A percentile compares a stretch with the other conserved stretches of the same genome.
Evolutionary conservation across 1,284 basidiomycete genomes (phyloP).

Genomic region (Fistulinella cinereoalba): DNA sequence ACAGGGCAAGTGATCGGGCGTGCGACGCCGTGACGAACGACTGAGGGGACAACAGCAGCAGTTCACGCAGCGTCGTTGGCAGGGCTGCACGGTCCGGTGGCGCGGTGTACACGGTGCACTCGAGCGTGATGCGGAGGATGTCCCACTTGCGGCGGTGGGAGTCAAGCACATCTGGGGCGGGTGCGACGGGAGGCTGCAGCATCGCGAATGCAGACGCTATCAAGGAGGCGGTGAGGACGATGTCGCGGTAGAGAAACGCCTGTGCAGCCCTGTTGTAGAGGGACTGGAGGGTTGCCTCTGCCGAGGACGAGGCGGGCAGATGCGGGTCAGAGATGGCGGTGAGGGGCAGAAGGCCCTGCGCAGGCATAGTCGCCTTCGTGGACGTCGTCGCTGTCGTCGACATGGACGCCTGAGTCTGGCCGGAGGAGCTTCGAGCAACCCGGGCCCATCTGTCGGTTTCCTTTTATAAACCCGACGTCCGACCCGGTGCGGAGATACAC

Average conservation of each 20-base stretch:
- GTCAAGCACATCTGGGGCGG: conserved; percentile 44
- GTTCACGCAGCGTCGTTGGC: conserved; percentile 49
- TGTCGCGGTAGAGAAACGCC: conserved; percentile 71
- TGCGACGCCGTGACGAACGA: conserved; percentile 56
- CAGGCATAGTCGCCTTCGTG: conserved; percentile 17
- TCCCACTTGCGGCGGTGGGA: conserved; percentile 76
- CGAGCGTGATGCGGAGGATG: conserved; percentile 75
- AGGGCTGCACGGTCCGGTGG: conserved; percentile 46
- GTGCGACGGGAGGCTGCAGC: conserved; percentile 46
- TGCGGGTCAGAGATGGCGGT: conserved; percentile 14
- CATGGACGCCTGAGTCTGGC: too few relatives aligned
- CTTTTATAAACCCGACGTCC: conserved; percentile 2
- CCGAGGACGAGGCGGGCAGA: conserved; percentile 13
- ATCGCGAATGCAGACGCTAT: conserved; percentile 66
- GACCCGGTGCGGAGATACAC: background rate
- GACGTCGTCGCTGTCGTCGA: conserved; percentile 26
- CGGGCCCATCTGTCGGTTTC: background rate
- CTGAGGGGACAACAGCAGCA: conserved; percentile 56
- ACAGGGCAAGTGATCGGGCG: conserved; percentile 61
- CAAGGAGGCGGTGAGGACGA: conserved; percentile 59
- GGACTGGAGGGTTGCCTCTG: conserved; percentile 55
- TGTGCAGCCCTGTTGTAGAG: conserved; percentile 72
- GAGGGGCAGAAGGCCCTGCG: conserved; percentile 32
- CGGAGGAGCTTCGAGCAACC: too few relatives aligned
- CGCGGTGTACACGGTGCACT: conserved; percentile 65